These are phyloP conservation scores for Coemansia sp. DNA, from an alignment of 192 early-diverging fungal species.

Conservation along the genomic window DNA sequence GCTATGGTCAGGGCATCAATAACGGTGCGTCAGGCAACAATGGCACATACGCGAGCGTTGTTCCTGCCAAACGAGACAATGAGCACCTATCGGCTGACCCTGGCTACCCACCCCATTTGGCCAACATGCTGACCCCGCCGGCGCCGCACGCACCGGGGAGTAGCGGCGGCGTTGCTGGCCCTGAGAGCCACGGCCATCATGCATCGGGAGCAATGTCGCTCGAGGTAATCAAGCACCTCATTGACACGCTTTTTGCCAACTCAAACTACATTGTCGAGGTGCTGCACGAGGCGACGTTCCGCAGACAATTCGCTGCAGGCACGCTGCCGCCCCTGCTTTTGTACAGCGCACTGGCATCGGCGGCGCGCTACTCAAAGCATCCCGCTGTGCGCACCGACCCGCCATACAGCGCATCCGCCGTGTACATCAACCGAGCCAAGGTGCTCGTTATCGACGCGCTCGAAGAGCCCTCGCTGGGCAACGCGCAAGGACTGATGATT, in stretches of 20 bases:
- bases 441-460: constrained; percentile 40
- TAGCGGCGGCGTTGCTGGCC: background rate
- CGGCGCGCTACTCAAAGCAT: constrained; percentile 48
- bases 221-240: constrained; percentile 32
- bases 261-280: constrained; percentile 23
- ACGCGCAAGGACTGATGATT: constrained; percentile 55
- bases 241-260: constrained; percentile 40
- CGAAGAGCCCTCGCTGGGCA: constrained; percentile 52
- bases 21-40: constrained; percentile 4
- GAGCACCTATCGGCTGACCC: constrained; percentile 22
- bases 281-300: constrained; percentile 42
- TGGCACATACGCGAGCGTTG: background rate
- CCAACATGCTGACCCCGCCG: constrained; percentile 4
- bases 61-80: constrained; percentile 19
- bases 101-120: constrained; percentile 4
- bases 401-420: constrained; percentile 44
- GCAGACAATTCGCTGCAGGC: constrained; percentile 45
- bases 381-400: constrained; percentile 48
- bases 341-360: constrained; percentile 43
- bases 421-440: constrained; percentile 41
- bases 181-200: constrained; percentile 7
- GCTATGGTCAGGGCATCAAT: background rate
- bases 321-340: constrained; percentile 50
- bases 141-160: background rate
- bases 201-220: constrained; percentile 11